Conservation (phyloP, 495 filamentous ascomycete species). For the Barbatosphaeria neglecta region DNA sequence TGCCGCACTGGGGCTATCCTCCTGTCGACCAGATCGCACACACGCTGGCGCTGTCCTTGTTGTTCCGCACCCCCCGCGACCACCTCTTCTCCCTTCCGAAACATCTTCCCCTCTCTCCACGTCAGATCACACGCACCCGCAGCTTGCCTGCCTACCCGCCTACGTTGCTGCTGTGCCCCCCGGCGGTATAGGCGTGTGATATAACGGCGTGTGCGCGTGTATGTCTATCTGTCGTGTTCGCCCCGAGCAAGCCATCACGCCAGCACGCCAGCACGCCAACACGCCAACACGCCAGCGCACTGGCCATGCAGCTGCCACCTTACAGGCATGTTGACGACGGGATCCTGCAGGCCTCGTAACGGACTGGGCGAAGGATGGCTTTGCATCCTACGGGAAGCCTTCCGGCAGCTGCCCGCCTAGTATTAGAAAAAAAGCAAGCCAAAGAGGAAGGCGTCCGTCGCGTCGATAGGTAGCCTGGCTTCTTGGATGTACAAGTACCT, state of each 20-base stretch:
- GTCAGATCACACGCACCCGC: neutral
- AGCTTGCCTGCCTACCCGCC: slow-evolving; percentile 5
- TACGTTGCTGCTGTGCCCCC: neutral
- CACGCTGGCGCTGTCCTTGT: too few species aligned
- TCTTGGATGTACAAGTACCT: neutral
- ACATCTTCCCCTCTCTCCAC: neutral
- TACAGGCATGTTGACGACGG: neutral
- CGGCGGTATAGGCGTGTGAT: too few species aligned
- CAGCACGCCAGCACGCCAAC: too few species aligned
- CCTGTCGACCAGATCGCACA: too few species aligned
- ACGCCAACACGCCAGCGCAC: too few species aligned
- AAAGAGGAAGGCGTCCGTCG: too few species aligned
- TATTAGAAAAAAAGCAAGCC: too few species aligned
- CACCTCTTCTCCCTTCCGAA: neutral
- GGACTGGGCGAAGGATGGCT: neutral
- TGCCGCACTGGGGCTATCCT: too few species aligned
- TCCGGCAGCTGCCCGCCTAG: too few species aligned
- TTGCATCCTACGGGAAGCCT: neutral
- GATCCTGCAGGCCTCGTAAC: neutral
- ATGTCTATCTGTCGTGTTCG: neutral
- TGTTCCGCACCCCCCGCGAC: neutral
- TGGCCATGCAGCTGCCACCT: neutral
- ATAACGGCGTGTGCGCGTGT: too few species aligned
- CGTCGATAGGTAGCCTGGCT: too few species aligned
- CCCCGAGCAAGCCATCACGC: neutral